phyloP scores from a whole-genome alignment of 345 rosid species.

The Salix suchowensis region DNA sequence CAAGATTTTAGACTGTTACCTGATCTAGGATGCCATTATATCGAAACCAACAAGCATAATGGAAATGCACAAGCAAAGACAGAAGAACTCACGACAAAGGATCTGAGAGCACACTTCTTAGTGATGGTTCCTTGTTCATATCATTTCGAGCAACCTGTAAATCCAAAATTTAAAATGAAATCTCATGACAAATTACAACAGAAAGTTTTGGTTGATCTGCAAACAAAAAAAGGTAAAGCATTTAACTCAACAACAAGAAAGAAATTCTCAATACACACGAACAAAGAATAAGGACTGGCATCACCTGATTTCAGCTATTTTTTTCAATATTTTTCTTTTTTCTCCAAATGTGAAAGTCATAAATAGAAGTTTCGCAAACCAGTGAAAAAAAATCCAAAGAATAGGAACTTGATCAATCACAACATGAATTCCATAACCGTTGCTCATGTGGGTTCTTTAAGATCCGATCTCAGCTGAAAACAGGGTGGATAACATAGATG shows the following conservation, averaged over 20 bases:
- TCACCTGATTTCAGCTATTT: not conserved
- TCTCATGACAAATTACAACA: conserved; percentile 26
- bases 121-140: conserved; percentile 71
- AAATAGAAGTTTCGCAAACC: not conserved
- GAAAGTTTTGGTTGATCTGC: conserved; percentile 2
- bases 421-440: not conserved
- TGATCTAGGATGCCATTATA: conserved; percentile 1
- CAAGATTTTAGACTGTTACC: not conserved
- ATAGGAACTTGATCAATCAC: not conserved
- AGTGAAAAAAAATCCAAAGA: not conserved
- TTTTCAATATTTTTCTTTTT: not conserved
- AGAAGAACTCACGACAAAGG: conserved; percentile 78
- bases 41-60: conserved; percentile 1
- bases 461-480: not conserved
- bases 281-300: not conserved
- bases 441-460: not conserved
- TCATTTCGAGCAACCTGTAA: conserved; percentile 60
- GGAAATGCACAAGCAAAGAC: conserved; percentile 14
- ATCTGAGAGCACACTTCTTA: conserved; percentile 95
- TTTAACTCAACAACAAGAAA: not conserved
- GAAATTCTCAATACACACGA: not conserved
- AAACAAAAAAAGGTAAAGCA: not conserved
- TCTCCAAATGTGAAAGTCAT: not conserved
- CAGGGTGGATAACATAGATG: not conserved
- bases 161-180: conserved; percentile 37